phyloP scores from a whole-genome alignment of 208 protist genomes.

The Trypanosoma avium region DNA sequence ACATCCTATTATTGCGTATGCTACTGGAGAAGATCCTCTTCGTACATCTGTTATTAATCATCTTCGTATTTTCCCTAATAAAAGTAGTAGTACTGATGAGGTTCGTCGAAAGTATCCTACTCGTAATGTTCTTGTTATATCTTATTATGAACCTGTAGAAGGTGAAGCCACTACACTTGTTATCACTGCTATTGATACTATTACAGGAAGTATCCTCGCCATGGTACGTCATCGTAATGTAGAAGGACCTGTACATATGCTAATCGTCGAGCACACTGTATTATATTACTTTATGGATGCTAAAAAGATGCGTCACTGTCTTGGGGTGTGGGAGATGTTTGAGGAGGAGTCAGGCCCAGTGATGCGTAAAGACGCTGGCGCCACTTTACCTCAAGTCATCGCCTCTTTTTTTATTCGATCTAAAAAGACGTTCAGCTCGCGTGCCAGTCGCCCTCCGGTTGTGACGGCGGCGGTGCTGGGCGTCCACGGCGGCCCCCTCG shows the following conservation, averaged over 20 bases:
- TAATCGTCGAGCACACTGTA: conserved; percentile 81
- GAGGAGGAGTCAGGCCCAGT: conserved; percentile 53
- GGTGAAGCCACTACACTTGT: conserved; percentile 68
- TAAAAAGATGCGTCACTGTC: conserved; percentile 75
- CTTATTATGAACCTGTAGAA: conserved; percentile 69
- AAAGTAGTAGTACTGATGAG: conserved; percentile 60
- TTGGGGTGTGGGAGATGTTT: conserved; percentile 90
- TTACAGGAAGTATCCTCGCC: conserved; percentile 82
- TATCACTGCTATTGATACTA: conserved; percentile 69
- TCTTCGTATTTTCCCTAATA: conserved; percentile 79
- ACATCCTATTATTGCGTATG: conserved; percentile 65
- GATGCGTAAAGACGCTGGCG: conserved; percentile 56
- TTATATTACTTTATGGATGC: conserved; percentile 89
- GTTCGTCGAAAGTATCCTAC: conserved; percentile 84
- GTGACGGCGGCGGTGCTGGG: conserved; percentile 69
- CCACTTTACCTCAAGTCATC: conserved; percentile 68
- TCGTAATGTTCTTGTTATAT: conserved; percentile 77
- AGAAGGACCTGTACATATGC: conserved; percentile 70
- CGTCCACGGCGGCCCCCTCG: conserved; percentile 59
- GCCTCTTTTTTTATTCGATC: conserved; percentile 71
- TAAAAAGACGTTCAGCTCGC: conserved; percentile 75
- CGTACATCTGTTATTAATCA: conserved; percentile 65
- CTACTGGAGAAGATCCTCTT: conserved; percentile 51
- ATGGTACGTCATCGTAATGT: conserved; percentile 77
- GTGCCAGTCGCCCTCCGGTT: conserved; percentile 63